Evolutionary conservation across 176 grass and related monocot species (phyloP), one percentile per base, ranked within the genome.

Genomic region (Zea luxurians): DNA sequence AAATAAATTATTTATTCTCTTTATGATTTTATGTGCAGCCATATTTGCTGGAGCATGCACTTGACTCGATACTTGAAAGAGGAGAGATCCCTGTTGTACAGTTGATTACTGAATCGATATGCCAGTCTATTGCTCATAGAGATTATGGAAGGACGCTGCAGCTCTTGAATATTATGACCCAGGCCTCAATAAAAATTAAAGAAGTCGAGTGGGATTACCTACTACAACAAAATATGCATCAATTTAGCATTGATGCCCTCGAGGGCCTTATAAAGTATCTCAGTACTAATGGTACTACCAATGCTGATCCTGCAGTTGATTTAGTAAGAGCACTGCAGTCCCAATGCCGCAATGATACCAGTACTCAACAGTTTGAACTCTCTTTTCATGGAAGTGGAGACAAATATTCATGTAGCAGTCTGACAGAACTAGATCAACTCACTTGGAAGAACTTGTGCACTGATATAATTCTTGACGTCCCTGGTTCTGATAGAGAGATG

Each of bases 1-100:
- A 18, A 57, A 77, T 7, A 27, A 69, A 71, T 78, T 62, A 52
- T 50, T 67, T 79, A 44, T 62, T 59, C 4, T 74, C 69, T 79
- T 37, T 7, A 35, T 68, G 37, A 63, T 69, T 87, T 59, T 0
- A 27, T 75, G 36, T 83, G 81, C 81, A 88, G 81, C 42, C 54
- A 16, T 41, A 64, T 83, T 83, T 88, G 52, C 63, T 88, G 76
- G 86, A 83, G 64, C 86, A 88, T 83, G 81, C 86, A 4, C 46
- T 88, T 3, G 70, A 88, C 78, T 68, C 46, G 18, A 80, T 80
- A 68, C 69, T 88, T 75, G 81, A 84, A 80, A 68, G 63, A 83
- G 86, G 81, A 69, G 76, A 79, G 63, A 83, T 74, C 70, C 86
- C 81, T 45, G 76, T 80, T 61, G 45, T 75, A 48, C 62, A 62